phyloP scores from a whole-genome alignment of 768 basidiomycete species.

The Tulasnella sp. region DNA sequence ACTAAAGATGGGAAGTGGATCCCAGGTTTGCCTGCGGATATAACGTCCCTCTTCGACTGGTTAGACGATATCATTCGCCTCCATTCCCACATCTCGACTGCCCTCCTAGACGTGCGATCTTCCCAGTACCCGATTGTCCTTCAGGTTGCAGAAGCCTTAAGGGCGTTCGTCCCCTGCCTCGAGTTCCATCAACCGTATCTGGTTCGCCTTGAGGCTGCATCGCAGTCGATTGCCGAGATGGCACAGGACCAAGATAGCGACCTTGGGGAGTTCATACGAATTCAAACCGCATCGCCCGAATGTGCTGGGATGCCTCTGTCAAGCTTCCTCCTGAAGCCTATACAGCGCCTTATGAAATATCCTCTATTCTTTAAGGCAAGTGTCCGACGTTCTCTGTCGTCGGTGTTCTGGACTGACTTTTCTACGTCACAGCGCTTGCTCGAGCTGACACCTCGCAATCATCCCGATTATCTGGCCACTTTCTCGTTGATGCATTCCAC shows the following conservation, averaged over 20 bases:
- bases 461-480: conserved; percentile 60
- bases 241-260: conserved; percentile 43
- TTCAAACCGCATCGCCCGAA: conserved; percentile 38
- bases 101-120: conserved; percentile 34
- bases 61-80: conserved; percentile 75
- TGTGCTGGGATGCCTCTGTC: conserved; percentile 55
- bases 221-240: conserved; percentile 40
- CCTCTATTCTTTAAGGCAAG: conserved; percentile 63
- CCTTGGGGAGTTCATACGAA: conserved; percentile 72
- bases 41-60: conserved; percentile 74
- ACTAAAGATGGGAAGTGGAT: conserved; percentile 68
- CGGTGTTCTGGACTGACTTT: background rate
- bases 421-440: conserved; percentile 44
- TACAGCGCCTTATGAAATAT: conserved; percentile 59
- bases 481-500: conserved; percentile 54
- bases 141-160: conserved; percentile 46
- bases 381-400: background rate
- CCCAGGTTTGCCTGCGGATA: conserved; percentile 55
- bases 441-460: conserved; percentile 54
- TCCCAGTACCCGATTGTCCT: conserved; percentile 36
- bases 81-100: conserved; percentile 50
- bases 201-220: conserved; percentile 53
- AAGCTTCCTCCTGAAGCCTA: conserved; percentile 61
- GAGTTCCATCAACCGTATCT: conserved; percentile 86
- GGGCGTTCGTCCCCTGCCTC: conserved; percentile 49